These are phyloP conservation scores for Globisporangium megalacanthum DNA, from an alignment of 352 stramenopile genomes.

Conservation along the genomic window DNA sequence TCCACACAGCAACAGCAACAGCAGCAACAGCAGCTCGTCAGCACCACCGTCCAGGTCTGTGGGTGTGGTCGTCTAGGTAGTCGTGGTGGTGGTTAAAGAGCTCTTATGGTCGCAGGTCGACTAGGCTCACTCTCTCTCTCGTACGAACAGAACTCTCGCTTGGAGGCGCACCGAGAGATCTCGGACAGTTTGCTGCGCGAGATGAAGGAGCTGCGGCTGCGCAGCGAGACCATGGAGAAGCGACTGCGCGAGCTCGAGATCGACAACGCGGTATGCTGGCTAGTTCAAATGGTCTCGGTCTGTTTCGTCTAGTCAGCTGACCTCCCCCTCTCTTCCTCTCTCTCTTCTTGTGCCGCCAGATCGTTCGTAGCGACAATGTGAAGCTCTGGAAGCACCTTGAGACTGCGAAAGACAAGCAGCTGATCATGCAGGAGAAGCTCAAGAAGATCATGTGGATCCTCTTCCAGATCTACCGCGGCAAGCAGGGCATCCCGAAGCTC, in stretches of 20 bases:
- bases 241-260: conserved; percentile 78
- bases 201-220: conserved; percentile 79
- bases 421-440: conserved; percentile 89
- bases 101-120: no score
- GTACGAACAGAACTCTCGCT: conserved; percentile 39
- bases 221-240: conserved; percentile 87
- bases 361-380: conserved; percentile 83
- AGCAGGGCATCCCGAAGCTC: conserved; percentile 74
- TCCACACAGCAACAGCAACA: conserved; percentile 25
- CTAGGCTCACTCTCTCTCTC: not conserved
- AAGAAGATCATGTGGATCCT: conserved; percentile 91
- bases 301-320: not conserved
- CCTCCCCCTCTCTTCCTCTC: not conserved
- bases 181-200: conserved; percentile 76
- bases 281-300: not conserved
- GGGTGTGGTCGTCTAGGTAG: not conserved
- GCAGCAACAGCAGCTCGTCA: conserved; percentile 43
- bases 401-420: conserved; percentile 80
- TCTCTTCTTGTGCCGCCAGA: conserved; percentile 20
- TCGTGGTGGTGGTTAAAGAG: no score
- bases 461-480: conserved; percentile 87
- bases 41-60: conserved; percentile 46
- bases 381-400: conserved; percentile 88
- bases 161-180: conserved; percentile 71
- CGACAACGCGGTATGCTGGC: conserved; percentile 65